A percentile compares a stretch with the other conserved stretches of the same genome.
Conservation (phyloP, 306 rosid species). For the Acmispon strigosus region DNA sequence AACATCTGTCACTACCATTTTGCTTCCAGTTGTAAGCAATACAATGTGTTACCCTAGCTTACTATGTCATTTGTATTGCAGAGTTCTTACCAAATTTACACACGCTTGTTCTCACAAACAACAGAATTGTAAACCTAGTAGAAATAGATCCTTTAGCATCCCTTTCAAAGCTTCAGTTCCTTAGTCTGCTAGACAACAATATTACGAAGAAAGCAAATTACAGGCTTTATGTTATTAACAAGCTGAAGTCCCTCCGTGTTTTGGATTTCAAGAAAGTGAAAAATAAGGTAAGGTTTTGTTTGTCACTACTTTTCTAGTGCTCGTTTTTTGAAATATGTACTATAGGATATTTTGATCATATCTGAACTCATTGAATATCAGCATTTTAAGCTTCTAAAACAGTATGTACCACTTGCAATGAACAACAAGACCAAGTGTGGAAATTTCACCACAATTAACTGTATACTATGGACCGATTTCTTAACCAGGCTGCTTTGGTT, state of each 20-base stretch:
- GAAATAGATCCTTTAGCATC: slow-evolving; percentile 87
- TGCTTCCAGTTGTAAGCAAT: background rate
- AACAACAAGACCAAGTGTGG: background rate
- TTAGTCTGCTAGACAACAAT: slow-evolving; percentile 80
- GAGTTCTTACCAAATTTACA: slow-evolving; percentile 86
- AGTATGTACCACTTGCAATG: background rate
- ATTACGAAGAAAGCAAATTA: slow-evolving; percentile 82
- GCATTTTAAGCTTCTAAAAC: background rate
- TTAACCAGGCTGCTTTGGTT: background rate
- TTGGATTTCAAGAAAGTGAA: slow-evolving; percentile 86
- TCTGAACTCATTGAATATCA: background rate
- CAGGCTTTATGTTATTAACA: slow-evolving; percentile 77
- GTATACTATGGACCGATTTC: background rate
- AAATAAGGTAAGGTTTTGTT: slow-evolving; percentile 46
- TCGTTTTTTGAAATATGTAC: slow-evolving; percentile 1
- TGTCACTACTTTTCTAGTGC: background rate
- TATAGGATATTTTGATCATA: background rate
- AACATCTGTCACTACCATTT: background rate
- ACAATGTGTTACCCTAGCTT: background rate
- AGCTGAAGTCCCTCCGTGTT: slow-evolving; percentile 67
- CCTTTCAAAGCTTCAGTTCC: slow-evolving; percentile 72
- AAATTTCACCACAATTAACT: background rate
- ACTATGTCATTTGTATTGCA: slow-evolving; percentile 33
- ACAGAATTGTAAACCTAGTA: slow-evolving; percentile 85
- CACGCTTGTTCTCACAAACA: slow-evolving; percentile 82